Conservation (phyloP, 345 rosid genomes). For the Acer negundo region DNA sequence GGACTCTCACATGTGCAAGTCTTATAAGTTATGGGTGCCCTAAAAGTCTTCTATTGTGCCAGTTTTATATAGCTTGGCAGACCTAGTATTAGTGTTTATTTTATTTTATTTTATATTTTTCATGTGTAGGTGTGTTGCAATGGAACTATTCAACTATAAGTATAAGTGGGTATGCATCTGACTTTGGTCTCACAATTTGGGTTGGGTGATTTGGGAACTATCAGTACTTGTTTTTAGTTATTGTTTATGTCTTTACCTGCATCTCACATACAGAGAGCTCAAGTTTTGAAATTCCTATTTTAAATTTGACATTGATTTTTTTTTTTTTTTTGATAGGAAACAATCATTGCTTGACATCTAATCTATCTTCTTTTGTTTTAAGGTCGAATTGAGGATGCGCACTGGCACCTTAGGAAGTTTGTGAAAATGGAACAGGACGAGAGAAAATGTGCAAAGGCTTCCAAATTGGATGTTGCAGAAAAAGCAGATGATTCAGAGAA, state of each 20-base stretch:
- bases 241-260: neutral
- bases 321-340: no score
- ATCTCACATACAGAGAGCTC: neutral
- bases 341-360: neutral
- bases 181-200: neutral
- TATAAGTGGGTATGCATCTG: neutral
- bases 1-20: no score
- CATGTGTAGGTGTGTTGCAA: neutral
- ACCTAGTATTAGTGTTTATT: neutral
- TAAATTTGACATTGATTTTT: neutral
- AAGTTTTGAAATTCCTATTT: neutral
- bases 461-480: constrained; percentile 28
- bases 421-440: constrained; percentile 37
- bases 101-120: neutral
- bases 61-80: no score
- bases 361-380: constrained; percentile 22
- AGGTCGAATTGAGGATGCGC: constrained; percentile 76
- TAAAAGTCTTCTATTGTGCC: no score
- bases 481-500: constrained; percentile 30
- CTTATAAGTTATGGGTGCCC: no score
- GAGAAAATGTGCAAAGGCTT: constrained; percentile 31
- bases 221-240: no score
- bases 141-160: neutral
- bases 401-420: constrained; percentile 70
- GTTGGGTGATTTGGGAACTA: no score